Evolutionary conservation across 164 flowering plant species (phyloP), one percentile per base, ranked within the genome.

Genomic region (Protea cynaroides): DNA sequence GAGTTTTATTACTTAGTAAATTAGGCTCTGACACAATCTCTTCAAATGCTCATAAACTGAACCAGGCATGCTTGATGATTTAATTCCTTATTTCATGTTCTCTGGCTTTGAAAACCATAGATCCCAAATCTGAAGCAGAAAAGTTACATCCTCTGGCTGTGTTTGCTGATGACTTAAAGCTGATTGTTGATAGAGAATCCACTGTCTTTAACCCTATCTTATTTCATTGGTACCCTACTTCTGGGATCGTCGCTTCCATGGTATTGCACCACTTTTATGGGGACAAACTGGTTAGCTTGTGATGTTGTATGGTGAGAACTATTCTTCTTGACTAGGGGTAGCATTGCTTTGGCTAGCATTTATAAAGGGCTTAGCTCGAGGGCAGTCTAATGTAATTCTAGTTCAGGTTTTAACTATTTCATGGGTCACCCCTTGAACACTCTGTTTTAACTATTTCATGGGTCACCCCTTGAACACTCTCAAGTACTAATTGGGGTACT

Each of bases 141-240:
- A 69, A 66, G 59, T 72, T 22, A 19, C 90, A 86, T 79, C 86
- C 86, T 50, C 68, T 92, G 74, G 85, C 81, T 60, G 52, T 86
- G 52, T 85, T 92, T 59, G 97, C 96, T 68, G 79, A 82, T 67
- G 82, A 85, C 66, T 61, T 92, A 25, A 82, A 70, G 58, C 61
- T 75, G 72, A 72, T 89, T 66, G 83, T 85, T 50, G 77, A 82
- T 71, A 86, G 66, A 69, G 96, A 89, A 73, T 71, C 74, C 57
- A 65, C 64, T 53, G 66, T 78, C 5, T 92, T 86, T 71, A 70
- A 34, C 62, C 97, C 96, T 17, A 80, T 78, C 56, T 62, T 92
- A 1, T 60, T 76, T 67, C 73, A 61, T 24, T 86, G 88, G 87
- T 82, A 73, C 68, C 83, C 86, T 64, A 83, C 82, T 64, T 84